Evolutionary conservation across 2,329 filamentous ascomycete genomes (phyloP), one percentile per base, ranked within the genome.

Genomic region (Triangularia setosa): DNA sequence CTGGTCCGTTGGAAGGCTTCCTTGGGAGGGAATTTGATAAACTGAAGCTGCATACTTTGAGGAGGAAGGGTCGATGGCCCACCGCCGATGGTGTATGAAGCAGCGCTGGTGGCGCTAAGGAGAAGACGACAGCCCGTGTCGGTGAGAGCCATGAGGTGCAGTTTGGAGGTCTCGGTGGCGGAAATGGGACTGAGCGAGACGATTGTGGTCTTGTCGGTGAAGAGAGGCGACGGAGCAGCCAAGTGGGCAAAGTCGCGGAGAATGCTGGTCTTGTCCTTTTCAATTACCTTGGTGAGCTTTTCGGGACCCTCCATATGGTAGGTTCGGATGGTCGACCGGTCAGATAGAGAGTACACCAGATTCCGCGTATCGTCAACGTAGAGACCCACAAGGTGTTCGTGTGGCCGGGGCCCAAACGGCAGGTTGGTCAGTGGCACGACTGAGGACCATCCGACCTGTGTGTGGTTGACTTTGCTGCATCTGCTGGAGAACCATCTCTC

Each of bases 1-100:
- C 57, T 65, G 23, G 67, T 67, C 67, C 67, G 57, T 14, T 56
- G 30, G 9, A 27, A 56, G 7, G 40, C 77, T 64, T 77, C 79
- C 44, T 80, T 76, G 0, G 95, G 95, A 1, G 96, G 95, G 65
- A 97, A 96, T 74, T 95, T 96, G 76, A 99, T 92, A 73, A 96
- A 95, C 70, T 96, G 90, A n/a, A 97, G 88, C 76, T 97, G 93
- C 92, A 99, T 97, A 77, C 92, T 97, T 71, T 91, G 93, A 0
- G 95, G 93, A 0, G 91, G 88, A 64, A 82, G 76, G 64, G 83
- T 67, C 9, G 63, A 88, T 7, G 85, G 83, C 21, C 85, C 82
- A 23, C 84, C 84, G 14, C 83, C 84, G 28, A 86, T 81, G 75
- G 83, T 84, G 78, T 89, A 88, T 0, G 83, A 90, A 1, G 87